Evolutionary conservation across 495 filamentous ascomycete species (phyloP).

Genomic region (Aspergillus heteromorphus): DNA sequence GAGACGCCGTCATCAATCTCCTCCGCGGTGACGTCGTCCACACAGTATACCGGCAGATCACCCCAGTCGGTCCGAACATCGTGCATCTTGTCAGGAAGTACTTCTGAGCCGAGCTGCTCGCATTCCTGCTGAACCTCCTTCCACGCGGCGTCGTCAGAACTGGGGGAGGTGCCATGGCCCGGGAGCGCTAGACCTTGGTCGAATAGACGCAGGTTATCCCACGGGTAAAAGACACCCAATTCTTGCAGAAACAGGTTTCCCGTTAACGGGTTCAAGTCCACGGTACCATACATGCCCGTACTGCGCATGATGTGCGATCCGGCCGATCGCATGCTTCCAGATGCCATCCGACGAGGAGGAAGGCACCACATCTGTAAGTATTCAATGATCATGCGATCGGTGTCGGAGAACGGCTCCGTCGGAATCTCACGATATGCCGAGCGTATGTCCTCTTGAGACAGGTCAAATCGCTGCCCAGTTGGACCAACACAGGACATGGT

Average conservation of each 20-base stretch:
- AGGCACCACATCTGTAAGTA: conserved; percentile 61
- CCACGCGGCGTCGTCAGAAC: conserved; percentile 33
- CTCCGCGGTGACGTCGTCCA: conserved; percentile 63
- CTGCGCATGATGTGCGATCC: conserved; percentile 69
- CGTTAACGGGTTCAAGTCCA: conserved; percentile 47
- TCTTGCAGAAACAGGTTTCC: conserved; percentile 78
- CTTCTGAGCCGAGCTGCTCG: conserved; percentile 20
- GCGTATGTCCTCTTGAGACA: conserved; percentile 25
- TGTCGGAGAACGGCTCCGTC: conserved; percentile 28
- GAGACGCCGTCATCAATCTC: conserved; percentile 93
- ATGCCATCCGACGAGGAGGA: conserved; percentile 45
- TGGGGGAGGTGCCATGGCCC: conserved; percentile 35
- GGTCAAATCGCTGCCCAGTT: conserved; percentile 35
- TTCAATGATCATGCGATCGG: conserved; percentile 56
- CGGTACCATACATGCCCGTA: conserved; percentile 60
- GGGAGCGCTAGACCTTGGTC: conserved; percentile 59
- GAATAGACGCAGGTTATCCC: conserved; percentile 68
- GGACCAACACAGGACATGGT: conserved; percentile 49
- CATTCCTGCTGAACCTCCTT: conserved; percentile 23
- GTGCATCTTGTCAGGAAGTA: conserved; percentile 46
- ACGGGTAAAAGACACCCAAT: conserved; percentile 73
- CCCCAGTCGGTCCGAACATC: conserved; percentile 66
- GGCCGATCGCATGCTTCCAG: conserved; percentile 50
- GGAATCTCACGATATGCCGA: conserved; percentile 38
- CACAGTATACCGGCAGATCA: conserved; percentile 69